Evolutionary conservation across 768 basidiomycete species (phyloP).

Genomic region (Terana coerulea): DNA sequence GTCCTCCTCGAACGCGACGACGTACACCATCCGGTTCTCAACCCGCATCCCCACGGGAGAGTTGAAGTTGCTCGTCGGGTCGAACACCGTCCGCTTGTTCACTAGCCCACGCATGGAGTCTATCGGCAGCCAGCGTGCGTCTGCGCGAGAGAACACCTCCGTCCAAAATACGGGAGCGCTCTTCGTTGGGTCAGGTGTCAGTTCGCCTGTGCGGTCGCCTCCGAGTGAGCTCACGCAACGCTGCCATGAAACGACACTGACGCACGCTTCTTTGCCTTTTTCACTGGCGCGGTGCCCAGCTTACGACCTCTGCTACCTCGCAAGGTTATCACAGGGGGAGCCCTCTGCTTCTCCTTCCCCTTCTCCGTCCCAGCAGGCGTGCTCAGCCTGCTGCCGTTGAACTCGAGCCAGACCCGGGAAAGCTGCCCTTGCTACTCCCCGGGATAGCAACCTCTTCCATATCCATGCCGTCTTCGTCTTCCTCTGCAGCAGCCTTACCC

Average conservation of each 20-base stretch:
- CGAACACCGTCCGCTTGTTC: slow-evolving; percentile 77
- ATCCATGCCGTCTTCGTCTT: slow-evolving; percentile 35
- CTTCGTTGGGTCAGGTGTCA: slow-evolving; percentile 51
- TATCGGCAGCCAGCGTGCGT: slow-evolving; percentile 88
- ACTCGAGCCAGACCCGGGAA: slow-evolving; percentile 39
- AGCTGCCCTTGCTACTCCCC: slow-evolving; percentile 18
- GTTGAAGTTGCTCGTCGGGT: slow-evolving; percentile 49
- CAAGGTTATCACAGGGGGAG: slow-evolving; percentile 51
- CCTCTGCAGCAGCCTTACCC: slow-evolving; percentile 30
- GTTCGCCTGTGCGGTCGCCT: slow-evolving; percentile 6
- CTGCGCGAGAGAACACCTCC: slow-evolving; percentile 92
- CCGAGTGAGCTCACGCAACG: not conserved
- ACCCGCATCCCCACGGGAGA: slow-evolving; percentile 24
- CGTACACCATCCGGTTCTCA: slow-evolving; percentile 90
- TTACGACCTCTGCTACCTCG: slow-evolving; percentile 52
- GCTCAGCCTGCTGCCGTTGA: slow-evolving; percentile 30
- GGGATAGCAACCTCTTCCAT: slow-evolving; percentile 34
- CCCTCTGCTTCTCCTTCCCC: slow-evolving; percentile 56
- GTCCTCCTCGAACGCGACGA: slow-evolving; percentile 93
- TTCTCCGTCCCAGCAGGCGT: slow-evolving; percentile 39
- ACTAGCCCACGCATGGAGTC: slow-evolving; percentile 82
- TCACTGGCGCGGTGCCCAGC: slow-evolving; percentile 26
- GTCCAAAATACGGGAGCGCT: slow-evolving; percentile 94
- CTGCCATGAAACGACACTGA: not conserved
- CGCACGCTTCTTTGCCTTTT: slow-evolving; percentile 14